Evolutionary conservation across 2,329 filamentous ascomycete species (phyloP), one percentile per base, ranked within the genome.

Genomic region (Bipolaris oryzae): DNA sequence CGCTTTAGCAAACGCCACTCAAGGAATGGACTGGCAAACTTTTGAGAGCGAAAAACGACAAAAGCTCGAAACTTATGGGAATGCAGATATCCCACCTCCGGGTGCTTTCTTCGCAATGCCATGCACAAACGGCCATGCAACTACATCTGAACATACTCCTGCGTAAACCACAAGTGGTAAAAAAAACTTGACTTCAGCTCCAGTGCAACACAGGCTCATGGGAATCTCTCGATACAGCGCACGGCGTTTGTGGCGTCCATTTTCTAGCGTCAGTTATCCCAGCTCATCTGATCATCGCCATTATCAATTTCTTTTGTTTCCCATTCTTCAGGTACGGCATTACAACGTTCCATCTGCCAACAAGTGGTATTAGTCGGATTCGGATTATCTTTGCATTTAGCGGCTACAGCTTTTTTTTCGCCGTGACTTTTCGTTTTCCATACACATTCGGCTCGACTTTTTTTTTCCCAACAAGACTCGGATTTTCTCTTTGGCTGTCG

Each of bases 1-100:
- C 77, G 85, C 46, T 98, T 97, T 77, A 96, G 92, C 79, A 95
- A 95, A 78, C 84, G 94, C 66, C 92, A 96, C 78, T 96, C 91
- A 15, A 96, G 96, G 79, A 96, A 92, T 75, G 93, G 94, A n/a
- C 84, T 96, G 46, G 92, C 92, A 25, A 90, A 93, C 46, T 96
- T 97, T 73, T 96, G 45, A 46, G 47, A 34, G 25, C n/a, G 10
- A 16, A 33, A 45, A 34, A 4, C 20, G 25, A 41, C 21, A 23
- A 11, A 11, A 23, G 37, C 33, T 23, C 28, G 37, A 25, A 51
- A 37, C 25, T 18, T 23, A 16, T 21, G 42, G 28, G 49, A 16
- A 28, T 39, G 16, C 53, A 38, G 31, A 34, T 53, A 41, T 18
- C 33, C 42, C 37, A 18, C 45, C 21, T 45, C 42, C 42, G 43